Evolutionary conservation across 2,329 filamentous ascomycete genomes (phyloP), one percentile per base, ranked within the genome.

Genomic region (Bipolaris zeicola): DNA sequence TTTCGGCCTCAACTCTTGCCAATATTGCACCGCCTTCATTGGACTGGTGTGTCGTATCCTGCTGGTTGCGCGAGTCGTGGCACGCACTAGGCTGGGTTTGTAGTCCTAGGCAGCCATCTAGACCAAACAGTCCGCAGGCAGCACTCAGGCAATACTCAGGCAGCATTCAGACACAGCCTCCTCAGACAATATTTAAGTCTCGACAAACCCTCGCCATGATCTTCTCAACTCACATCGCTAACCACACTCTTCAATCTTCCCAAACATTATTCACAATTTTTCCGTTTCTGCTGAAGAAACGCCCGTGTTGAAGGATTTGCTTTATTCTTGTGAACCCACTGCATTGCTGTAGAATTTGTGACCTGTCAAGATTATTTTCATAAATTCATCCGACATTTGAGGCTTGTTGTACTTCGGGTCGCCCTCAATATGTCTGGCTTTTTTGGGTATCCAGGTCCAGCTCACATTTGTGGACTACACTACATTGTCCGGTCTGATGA

Each of bases 391-490:
- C 22, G 39, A 28, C 34, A 3, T 26, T 2, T 33, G 18, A 48
- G 36, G 11, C 43, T 22, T 8, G 20, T 14, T 50, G 39, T 18
- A 38, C 52, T 13, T 38, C 31, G 14, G 8, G 14, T 26, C 11
- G n/a, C 22, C 20, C 20, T 48, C 33, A 38, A 18, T 3, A 38
- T 38, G 34, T 48, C 13, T 48, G 1, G 20, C 20, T 3, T 10
- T 1, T 38, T 34, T 13, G 14, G 14, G 13, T 20, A 10, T 14
- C 7, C 11, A 3, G 20, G 13, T 22, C 22, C 45, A 14, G 8
- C 13, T 8, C 61, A 68, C 34, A 34, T 65, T 26, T 75, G 72
- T 42, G 72, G 72, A 1, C 50, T 76, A 16, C 72, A 75, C 58
- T 75, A 74, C 59, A 62, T 47, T 5, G 14, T 62, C 18, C 38